phyloP scores from a whole-genome alignment of 2,329 filamentous ascomycete genomes.

The Didymella arachidicola region DNA sequence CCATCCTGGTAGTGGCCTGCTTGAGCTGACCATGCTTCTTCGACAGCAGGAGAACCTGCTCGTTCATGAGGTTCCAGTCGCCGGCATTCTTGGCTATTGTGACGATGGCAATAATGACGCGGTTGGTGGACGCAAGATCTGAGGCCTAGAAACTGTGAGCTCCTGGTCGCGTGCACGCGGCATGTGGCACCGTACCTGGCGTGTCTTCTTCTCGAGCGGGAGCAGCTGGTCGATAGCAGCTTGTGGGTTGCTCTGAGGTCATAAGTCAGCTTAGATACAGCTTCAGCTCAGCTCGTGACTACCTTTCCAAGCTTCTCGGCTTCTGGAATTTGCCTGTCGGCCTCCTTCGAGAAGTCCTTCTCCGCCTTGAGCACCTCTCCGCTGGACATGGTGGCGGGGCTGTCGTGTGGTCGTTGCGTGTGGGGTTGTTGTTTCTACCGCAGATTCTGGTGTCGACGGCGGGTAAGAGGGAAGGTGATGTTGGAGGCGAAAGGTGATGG shows the following conservation, averaged over 20 bases:
- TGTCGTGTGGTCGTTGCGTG: conserved; percentile 18
- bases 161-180: conserved; percentile 18
- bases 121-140: conserved; percentile 93
- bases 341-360: conserved; percentile 98
- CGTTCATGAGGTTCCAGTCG: conserved; percentile 94
- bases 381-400: conserved; percentile 73
- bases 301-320: conserved; percentile 90
- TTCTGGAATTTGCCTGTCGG: conserved; percentile 88
- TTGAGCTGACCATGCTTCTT: conserved; percentile 99
- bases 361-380: conserved; percentile 84
- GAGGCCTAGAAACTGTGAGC: conserved; percentile 71
- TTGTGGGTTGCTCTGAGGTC: conserved; percentile 73
- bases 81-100: conserved; percentile 92
- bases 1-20: conserved; percentile 98
- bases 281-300: conserved; percentile 27
- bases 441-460: neutral
- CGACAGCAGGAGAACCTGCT: conserved; percentile 92
- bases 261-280: conserved; percentile 29
- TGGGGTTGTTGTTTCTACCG: neutral
- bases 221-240: conserved; percentile 93
- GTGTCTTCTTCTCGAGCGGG: conserved; percentile 91
- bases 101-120: conserved; percentile 85
- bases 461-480: neutral
- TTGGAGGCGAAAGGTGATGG: conserved; percentile 5
- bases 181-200: conserved; percentile 70